Evolutionary conservation across 202 grass and related monocot genomes (phyloP), one percentile per base, ranked within the genome.

Genomic region (Musa balbisiana): DNA sequence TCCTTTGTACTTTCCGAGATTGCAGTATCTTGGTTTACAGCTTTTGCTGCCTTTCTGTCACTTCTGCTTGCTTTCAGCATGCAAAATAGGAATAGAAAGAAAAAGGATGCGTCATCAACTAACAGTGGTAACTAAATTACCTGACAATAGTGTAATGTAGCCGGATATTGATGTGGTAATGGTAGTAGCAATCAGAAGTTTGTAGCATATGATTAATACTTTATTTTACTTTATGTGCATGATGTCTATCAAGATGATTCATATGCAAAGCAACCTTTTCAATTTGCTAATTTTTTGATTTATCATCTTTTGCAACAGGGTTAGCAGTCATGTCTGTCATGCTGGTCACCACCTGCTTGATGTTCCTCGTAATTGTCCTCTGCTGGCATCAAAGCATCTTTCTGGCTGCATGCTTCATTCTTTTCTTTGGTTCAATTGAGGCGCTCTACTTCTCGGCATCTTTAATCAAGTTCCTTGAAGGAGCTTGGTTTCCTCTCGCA

Each of bases 311-410:
- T 43, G 65, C 3, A 80, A 22, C 84, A 97, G 93, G 93, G 20
- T 80, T 97, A 81, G 88, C 93, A 2, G 85, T 97, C 72, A 91
- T 97, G 77, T 86, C 90, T 72, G 93, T 97, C 26, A 93, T 97
- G 93, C 81, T 97, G 1, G 93, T 99, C 66, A 99, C 91, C 9
- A 99, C 95, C 63, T 94, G 88, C 77, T 89, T 99, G 67, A 99
- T 99, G 91, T 88, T 87, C 53, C 64, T 99, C 29, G 89, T 99
- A 50, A 99, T 99, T 65, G 63, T 86, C 23, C 87, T 99, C 60
- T 99, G 87, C 71, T 99, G 95, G 95, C 84, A 88, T 78, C 94
- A 94, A 82, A 94, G 87, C 76, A 71, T 86, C 11, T n/a, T 88
- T n/a, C 67, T 85, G 59, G 82, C 91, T 55, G 63, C 90, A 11